Conservation (phyloP, 2,329 filamentous ascomycete genomes). For the Trichophyton benhamiae region DNA sequence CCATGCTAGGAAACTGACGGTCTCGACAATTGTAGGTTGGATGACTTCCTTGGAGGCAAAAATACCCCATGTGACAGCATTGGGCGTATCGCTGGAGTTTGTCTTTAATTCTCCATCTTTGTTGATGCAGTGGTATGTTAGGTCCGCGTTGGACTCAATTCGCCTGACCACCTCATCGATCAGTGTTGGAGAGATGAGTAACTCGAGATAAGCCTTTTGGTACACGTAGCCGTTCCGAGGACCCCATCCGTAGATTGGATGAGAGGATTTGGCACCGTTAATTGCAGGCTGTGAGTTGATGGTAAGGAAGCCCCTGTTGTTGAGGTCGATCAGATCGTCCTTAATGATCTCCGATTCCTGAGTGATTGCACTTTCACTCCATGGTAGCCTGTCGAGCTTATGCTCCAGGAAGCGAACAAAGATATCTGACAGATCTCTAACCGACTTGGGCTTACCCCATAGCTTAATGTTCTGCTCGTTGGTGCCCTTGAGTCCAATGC, state of each 20-base stretch:
- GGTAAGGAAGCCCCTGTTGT: conserved; percentile 75
- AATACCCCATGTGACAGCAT: conserved; percentile 98
- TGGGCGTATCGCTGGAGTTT: conserved; percentile 74
- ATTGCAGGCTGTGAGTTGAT: conserved; percentile 97
- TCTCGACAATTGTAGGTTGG: conserved; percentile 99
- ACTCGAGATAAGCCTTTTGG: conserved; percentile 92
- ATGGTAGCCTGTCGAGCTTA: conserved; percentile 70
- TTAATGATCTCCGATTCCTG: conserved; percentile 70
- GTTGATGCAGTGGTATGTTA: conserved; percentile 91
- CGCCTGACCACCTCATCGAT: conserved; percentile 65
- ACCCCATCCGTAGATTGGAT: conserved; percentile 86
- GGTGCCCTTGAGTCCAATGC: conserved; percentile 82
- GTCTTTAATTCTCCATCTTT: conserved; percentile 70
- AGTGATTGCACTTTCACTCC: conserved; percentile 84
- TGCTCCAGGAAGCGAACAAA: conserved; percentile 79
- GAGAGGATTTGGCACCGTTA: conserved; percentile 74
- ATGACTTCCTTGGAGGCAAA: conserved; percentile 98
- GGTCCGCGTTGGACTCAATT: conserved; percentile 62
- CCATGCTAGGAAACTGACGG: conserved; percentile 94
- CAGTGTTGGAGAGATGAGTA: conserved; percentile 70
- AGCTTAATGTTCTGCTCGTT: conserved; percentile 93
- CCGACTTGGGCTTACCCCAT: conserved; percentile 73
- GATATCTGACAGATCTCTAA: conserved; percentile 68
- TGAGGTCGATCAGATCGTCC: conserved; percentile 64
- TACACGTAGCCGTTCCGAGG: conserved; percentile 93